Conservation (phyloP, 139 green algal species). For the Penium margaritaceum region DNA sequence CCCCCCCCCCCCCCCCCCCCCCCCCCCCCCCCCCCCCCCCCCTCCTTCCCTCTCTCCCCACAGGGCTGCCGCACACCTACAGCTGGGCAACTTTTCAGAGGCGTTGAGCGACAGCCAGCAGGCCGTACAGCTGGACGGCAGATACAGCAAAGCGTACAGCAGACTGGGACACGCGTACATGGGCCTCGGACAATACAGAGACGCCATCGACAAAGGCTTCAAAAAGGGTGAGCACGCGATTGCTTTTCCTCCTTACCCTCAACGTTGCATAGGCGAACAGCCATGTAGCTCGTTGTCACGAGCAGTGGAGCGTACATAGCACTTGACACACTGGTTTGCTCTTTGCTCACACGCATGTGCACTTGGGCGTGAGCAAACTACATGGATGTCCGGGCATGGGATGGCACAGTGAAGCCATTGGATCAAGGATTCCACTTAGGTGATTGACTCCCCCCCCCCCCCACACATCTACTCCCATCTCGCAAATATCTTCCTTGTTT, state of each 20-base stretch:
- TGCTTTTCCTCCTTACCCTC: too few species aligned
- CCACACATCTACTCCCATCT: background rate
- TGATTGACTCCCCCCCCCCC: background rate
- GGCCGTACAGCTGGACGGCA: background rate
- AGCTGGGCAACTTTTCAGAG: slow-evolving; percentile 1
- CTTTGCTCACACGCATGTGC: background rate
- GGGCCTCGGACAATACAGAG: background rate
- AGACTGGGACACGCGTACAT: slow-evolving; percentile 16
- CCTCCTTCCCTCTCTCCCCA: too few species aligned
- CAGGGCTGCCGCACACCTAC: slow-evolving; percentile 22
- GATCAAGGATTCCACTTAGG: background rate
- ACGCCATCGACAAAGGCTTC: slow-evolving; percentile 7
- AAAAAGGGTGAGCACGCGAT: slow-evolving; percentile 30
- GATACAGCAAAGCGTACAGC: slow-evolving; percentile 25
- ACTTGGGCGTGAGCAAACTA: background rate
- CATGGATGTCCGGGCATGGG: background rate
- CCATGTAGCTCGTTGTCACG: too few species aligned
- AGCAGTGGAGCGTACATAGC: too few species aligned
- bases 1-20: too few species aligned
- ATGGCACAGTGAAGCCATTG: too few species aligned
- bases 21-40: too few species aligned
- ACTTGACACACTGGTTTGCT: background rate
- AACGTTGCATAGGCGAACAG: too few species aligned
- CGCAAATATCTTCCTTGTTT: background rate
- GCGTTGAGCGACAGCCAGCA: slow-evolving; percentile 14